Evolutionary conservation across 495 filamentous ascomycete species (phyloP), one percentile per base, ranked within the genome.

Genomic region (Neurospora sp.): DNA sequence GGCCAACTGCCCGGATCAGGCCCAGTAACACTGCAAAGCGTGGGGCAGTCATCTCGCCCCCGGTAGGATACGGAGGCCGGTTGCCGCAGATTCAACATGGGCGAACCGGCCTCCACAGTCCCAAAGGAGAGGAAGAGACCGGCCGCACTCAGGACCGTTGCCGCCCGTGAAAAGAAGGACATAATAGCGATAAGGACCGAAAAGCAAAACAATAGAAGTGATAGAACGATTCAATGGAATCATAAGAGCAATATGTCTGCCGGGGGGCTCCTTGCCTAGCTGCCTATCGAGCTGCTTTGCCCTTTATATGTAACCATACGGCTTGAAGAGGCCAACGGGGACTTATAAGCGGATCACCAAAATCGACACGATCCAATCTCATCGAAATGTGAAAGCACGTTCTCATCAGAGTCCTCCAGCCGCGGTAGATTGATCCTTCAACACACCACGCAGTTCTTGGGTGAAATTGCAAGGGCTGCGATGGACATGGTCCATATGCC

Each of bases 1-100:
- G 81, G 79, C 80, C 81, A 82, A 42, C 79, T 82, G 3, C 40
- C 70, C 9, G 76, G 42, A 71, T 76, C 75, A 1, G 80, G 77
- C 4, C 82, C 82, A 1, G 78, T 73, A 12, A 74, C 70, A 69
- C 38, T 72, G 75, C 82, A 83, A 72, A 75, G 74, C 59, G 71
- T 70, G 11, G 80, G 81, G 73, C 81, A 83, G 35, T 68, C 44
- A 69, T 76, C 75, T 53, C 31, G 5, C 2, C 20, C 40, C 71
- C 39, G 20, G 11, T 12, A n/a, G 12, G 72, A 42, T 18, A 42
- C 41, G 41, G 41, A 42, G 41, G 41, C 41, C 41, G 68, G 68
- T 38, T 38, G 20, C 35, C 68, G 35, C 18, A 69, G 20, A n/a
- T 69, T 27, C 2, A 12, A 14, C 68, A n/a, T n/a, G 1, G 18